phyloP scores from a whole-genome alignment of 768 basidiomycete species.

The Pleurotus citrinopileatus region DNA sequence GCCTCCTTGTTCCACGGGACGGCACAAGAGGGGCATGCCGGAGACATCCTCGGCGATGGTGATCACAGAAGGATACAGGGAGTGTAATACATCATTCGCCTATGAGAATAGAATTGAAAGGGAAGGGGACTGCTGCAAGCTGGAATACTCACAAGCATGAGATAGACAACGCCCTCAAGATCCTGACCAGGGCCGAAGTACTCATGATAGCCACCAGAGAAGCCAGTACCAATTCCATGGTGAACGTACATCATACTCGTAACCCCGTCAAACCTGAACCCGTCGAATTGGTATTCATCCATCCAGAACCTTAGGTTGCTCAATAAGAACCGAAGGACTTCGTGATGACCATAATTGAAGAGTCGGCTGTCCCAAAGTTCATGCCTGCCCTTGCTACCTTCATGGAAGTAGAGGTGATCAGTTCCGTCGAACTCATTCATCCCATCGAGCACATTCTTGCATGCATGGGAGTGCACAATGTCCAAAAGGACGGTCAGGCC shows the following conservation, averaged over 20 bases:
- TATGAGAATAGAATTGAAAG: slow-evolving; percentile 30
- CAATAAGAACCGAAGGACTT: slow-evolving; percentile 91
- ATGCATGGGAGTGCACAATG: slow-evolving; percentile 97
- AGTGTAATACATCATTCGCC: slow-evolving; percentile 91
- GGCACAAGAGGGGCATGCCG: slow-evolving; percentile 94
- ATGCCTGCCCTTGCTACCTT: slow-evolving; percentile 85
- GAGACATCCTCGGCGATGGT: slow-evolving; percentile 99
- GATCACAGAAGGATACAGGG: slow-evolving; percentile 73
- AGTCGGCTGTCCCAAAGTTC: slow-evolving; percentile 97
- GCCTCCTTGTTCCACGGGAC: slow-evolving; percentile 77
- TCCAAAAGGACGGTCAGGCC: slow-evolving; percentile 93
- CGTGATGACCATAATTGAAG: slow-evolving; percentile 95
- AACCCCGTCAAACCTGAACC: slow-evolving; percentile 98
- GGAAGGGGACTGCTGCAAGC: neutral
- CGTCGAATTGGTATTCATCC: slow-evolving; percentile 94
- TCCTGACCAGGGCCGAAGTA: slow-evolving; percentile 90
- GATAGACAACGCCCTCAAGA: slow-evolving; percentile 86
- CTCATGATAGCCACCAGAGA: slow-evolving; percentile 97
- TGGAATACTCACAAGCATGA: slow-evolving; percentile 83
- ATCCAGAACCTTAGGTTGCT: slow-evolving; percentile 95
- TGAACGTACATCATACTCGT: slow-evolving; percentile 99
- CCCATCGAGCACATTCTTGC: slow-evolving; percentile 96
- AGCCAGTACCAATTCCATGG: slow-evolving; percentile 96
- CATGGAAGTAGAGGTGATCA: slow-evolving; percentile 97
- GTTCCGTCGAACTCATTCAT: slow-evolving; percentile 96